Percentiles rank a stretch among this genome's conserved stretches.
These are phyloP conservation scores for Rubroboletus pulcherrimus DNA, from an alignment of 768 basidiomycete genomes.

Conservation along the genomic window DNA sequence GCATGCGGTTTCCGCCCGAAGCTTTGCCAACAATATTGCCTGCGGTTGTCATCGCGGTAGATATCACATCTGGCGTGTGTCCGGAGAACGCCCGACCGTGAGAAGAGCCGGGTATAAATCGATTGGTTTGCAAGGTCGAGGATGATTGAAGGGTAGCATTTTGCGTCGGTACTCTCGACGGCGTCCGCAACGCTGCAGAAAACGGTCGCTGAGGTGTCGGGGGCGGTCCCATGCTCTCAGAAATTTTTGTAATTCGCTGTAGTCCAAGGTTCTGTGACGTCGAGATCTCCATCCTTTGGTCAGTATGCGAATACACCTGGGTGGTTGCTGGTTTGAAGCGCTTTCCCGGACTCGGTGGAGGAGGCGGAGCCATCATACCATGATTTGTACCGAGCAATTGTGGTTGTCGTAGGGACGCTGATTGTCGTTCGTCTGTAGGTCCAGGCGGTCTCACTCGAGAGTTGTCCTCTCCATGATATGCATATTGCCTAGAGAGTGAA, in stretches of 20 bases:
- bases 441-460: conserved; percentile 38
- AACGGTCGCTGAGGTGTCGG: conserved; percentile 42
- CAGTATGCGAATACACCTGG: conserved; percentile 9
- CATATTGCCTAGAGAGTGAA: conserved; percentile 55
- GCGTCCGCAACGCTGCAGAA: conserved; percentile 25
- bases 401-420: conserved; percentile 38
- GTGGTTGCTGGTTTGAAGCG: conserved; percentile 25
- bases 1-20: conserved; percentile 46
- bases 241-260: conserved; percentile 23
- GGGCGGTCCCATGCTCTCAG: conserved; percentile 48
- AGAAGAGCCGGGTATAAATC: conserved; percentile 30
- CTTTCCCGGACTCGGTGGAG: conserved; percentile 19
- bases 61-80: conserved; percentile 14
- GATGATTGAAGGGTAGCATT: conserved; percentile 4
- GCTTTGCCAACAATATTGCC: conserved; percentile 8
- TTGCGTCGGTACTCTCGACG: conserved; percentile 22
- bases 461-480: conserved; percentile 51
- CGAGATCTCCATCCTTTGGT: conserved; percentile 11
- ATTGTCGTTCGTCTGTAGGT: conserved; percentile 40
- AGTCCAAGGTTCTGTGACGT: conserved; percentile 10
- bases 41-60: conserved; percentile 15
- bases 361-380: conserved; percentile 31
- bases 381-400: conserved; percentile 30
- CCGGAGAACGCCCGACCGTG: conserved; percentile 23
- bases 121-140: conserved; percentile 25